phyloP scores from a whole-genome alignment of 495 filamentous ascomycete genomes.

The Aspergillus bertholletiae region DNA sequence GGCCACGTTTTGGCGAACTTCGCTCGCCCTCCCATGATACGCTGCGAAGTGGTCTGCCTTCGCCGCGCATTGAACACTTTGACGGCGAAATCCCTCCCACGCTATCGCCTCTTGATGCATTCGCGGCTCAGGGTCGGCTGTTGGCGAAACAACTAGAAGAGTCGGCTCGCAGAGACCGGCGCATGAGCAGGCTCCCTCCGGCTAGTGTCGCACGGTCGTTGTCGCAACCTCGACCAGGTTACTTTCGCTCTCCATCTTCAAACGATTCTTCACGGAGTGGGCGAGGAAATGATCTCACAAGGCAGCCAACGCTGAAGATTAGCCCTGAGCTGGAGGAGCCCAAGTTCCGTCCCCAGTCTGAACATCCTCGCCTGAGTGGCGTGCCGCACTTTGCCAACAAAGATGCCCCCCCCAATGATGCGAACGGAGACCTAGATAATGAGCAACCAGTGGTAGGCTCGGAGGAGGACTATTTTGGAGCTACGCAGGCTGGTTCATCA shows the following conservation, averaged over 20 bases:
- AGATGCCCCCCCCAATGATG: conserved; percentile 26
- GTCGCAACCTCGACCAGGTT: conserved; percentile 65
- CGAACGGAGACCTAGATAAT: conserved; percentile 29
- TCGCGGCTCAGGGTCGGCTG: conserved; percentile 82
- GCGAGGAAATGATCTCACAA: conserved; percentile 21
- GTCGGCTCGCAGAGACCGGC: conserved; percentile 59
- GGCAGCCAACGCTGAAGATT: conserved; percentile 37
- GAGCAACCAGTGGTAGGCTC: conserved; percentile 17
- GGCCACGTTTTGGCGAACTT: conserved; percentile 58
- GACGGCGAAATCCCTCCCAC: conserved; percentile 88
- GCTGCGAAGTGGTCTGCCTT: conserved; percentile 49
- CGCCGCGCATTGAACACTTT: conserved; percentile 67
- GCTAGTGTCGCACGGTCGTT: conserved; percentile 75
- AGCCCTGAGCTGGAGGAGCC: conserved; percentile 60
- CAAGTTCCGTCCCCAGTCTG: conserved; percentile 62
- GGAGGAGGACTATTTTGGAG: conserved; percentile 36
- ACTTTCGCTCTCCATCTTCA: conserved; percentile 58
- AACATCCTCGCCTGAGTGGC: conserved; percentile 69
- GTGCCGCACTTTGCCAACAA: conserved; percentile 51
- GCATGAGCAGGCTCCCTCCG: conserved; percentile 82
- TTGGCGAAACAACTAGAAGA: conserved; percentile 85
- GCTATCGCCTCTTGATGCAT: conserved; percentile 90
- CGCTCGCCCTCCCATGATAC: conserved; percentile 63
- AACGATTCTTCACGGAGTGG: conserved; percentile 22
- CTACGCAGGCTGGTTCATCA: conserved; percentile 47